Base-by-base conservation (phyloP, 1,139 yeast genomes). In the Pichia sp. region DNA sequence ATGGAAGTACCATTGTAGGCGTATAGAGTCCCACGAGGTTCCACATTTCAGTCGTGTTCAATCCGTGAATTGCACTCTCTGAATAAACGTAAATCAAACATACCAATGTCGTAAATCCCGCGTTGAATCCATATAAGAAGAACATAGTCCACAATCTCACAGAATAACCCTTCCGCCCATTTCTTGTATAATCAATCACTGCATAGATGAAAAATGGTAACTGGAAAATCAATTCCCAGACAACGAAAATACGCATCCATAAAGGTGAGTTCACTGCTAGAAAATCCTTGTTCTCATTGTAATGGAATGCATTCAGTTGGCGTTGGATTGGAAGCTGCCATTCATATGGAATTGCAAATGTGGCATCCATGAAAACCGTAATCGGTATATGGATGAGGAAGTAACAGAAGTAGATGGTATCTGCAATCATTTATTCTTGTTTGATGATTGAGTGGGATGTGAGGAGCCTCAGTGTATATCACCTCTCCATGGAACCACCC, bases 41-140 rank as follows among this genome's bases (percentile, higher is more conserved):
- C 37, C 44, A 40, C 16, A 62, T 53, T 34, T 76, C 74, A 0
- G 30, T 32, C 1, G 24, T 17, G 1, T 55, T 48, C 42, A 77
- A 62, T 14, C 67, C 74, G 0, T 47, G 43, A 9, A 33, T 6
- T 4, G 39, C 49, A 12, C 68, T 66, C 13, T 63, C 57, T 1
- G 50, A 27, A 18, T 49, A 41, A n/a, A 75, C 63, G 49, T 71
- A 65, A 8, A 65, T 52, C 29, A 77, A 50, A 53, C 94, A 85
- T 10, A 77, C 75, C 30, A 77, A 58, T 0, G 94, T 83, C 11
- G 94, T 81, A 39, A 79, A 66, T 10, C 77, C 62, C 0, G 94
- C 94, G 53, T 82, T 85, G 51, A 82, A 72, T 5, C 86, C 93
- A 54, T 85, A 85, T 12, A 79, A 54, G n/a, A 77, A 57, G 48